A percentile compares a stretch with the other conserved stretches of the same genome.
Conservation (phyloP, 1,284 basidiomycete species). For the Ganoderma sinense region DNA sequence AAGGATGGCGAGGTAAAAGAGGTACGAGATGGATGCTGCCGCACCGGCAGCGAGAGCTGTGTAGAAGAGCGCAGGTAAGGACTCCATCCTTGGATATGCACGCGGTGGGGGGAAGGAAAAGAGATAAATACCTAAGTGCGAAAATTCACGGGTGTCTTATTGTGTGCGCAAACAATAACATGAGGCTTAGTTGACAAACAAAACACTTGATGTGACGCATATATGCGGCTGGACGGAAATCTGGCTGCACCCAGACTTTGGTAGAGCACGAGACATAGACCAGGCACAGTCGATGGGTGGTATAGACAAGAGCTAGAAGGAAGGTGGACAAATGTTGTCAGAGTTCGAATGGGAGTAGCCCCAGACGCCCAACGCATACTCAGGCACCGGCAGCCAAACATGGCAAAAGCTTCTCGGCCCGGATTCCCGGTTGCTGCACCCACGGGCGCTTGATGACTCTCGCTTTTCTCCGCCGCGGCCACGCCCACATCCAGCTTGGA, state of each 20-base stretch:
- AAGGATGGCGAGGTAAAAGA: slow-evolving; percentile 44
- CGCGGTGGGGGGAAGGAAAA: not conserved
- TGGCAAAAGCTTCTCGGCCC: slow-evolving; percentile 21
- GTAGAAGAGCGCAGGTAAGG: slow-evolving; percentile 14
- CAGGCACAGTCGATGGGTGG: not conserved
- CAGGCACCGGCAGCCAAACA: not conserved
- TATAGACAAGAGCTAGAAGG: not conserved
- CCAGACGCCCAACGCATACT: not conserved
- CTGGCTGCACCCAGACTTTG: not conserved
- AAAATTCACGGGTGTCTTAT: slow-evolving; percentile 20
- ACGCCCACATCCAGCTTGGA: not conserved
- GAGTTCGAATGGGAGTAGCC: not conserved
- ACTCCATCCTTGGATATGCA: slow-evolving; percentile 1
- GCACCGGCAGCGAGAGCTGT: slow-evolving; percentile 28
- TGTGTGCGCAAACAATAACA: slow-evolving; percentile 27
- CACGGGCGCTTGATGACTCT: not conserved
- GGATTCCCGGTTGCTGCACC: not conserved
- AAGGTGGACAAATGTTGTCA: not conserved
- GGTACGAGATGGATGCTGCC: slow-evolving; percentile 26
- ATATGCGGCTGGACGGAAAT: not conserved
- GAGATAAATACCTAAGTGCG: slow-evolving; percentile 17
- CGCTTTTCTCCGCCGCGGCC: not conserved
- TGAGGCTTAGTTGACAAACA: slow-evolving; percentile 1
- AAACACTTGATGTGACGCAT: not conserved
- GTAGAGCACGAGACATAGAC: not conserved